Evolutionary conservation across 768 basidiomycete genomes (phyloP), one percentile per base, ranked within the genome.

Genomic region (Pisolithus microcarpus): DNA sequence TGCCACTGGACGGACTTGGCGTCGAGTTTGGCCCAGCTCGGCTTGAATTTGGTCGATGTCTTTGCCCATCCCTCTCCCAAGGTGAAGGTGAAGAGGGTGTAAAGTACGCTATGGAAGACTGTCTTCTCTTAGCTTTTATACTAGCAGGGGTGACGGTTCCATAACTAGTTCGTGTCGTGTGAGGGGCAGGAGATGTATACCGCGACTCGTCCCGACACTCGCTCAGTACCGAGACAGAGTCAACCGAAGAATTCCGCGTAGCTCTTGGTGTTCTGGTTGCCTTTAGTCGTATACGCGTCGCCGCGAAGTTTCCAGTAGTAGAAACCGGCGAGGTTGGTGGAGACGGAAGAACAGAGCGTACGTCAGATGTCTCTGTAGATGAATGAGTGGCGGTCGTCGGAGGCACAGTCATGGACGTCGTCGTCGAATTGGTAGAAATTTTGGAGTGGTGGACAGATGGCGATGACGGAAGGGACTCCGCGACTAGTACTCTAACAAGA

Each of bases 41-140:
- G 26, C 21, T 50, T 21, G 9, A 30, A 19, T 28, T 34, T 21
- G 39, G 49, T 26, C 40, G 26, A 30, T 31, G 43, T 26, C 16
- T 44, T n/a, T 40, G 37, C 10, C 46, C 46, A 5, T 38, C 46
- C 28, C 38, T 23, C 7, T 38, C 52, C 56, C 63, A 56, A 2
- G 64, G 64, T 1, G 64, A 57, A 23, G 63, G 63, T 2, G 63
- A 65, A 2, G 55, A 50, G 10, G 61, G 57, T 10, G 63, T 65
- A 31, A 61, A 64, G 38, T 66, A 66, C 9, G 61, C 26, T 44
- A 66, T 66, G 1, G 65, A 66, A 0, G 64, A 58, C 44, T 62
- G 65, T 48, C 65, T 53, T n/a, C 62, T 56, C 30, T 60, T 55
- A 26, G 45, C 43, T 40, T 43, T 39, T 4, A 15, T 34, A n/a